These are phyloP conservation scores for Candida sp. DNA, from an alignment of 1,139 yeast species.

Conservation along the genomic window DNA sequence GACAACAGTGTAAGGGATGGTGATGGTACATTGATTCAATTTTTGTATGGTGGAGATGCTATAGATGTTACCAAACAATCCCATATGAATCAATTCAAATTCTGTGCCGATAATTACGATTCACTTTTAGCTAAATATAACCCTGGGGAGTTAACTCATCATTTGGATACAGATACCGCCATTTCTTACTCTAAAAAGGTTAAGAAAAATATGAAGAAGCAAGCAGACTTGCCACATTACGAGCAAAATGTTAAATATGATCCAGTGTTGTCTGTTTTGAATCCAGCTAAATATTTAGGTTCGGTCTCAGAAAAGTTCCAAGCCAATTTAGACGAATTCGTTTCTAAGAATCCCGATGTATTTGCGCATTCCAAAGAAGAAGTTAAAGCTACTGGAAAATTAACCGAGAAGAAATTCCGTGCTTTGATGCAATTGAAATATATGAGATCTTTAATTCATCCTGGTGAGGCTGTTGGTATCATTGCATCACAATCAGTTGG, in stretches of 20 bases:
- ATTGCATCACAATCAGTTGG: slow-evolving; percentile 98
- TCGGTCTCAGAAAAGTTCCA: slow-evolving; percentile 91
- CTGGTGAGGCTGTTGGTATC: slow-evolving; percentile 99
- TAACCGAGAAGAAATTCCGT: slow-evolving; percentile 85
- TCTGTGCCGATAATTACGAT: slow-evolving; percentile 89
- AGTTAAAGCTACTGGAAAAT: slow-evolving; percentile 43
- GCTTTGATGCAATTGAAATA: slow-evolving; percentile 98
- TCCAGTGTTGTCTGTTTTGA: slow-evolving; percentile 82
- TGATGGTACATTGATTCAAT: slow-evolving; percentile 92
- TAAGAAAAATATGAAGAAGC: slow-evolving; percentile 70
- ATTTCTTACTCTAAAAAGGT: slow-evolving; percentile 77
- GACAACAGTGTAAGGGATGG: slow-evolving; percentile 96
- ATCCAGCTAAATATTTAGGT: slow-evolving; percentile 89
- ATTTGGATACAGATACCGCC: slow-evolving; percentile 82
- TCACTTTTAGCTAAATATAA: slow-evolving; percentile 83
- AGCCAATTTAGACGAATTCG: slow-evolving; percentile 69
- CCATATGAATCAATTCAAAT: slow-evolving; percentile 88
- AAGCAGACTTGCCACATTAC: slow-evolving; percentile 59
- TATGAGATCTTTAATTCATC: slow-evolving; percentile 92
- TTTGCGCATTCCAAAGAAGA: slow-evolving; percentile 52
- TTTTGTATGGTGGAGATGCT: slow-evolving; percentile 97
- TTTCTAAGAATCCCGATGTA: slow-evolving; percentile 48
- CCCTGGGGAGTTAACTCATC: slow-evolving; percentile 72
- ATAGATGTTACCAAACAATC: slow-evolving; percentile 94
- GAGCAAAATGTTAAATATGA: slow-evolving; percentile 69